A percentile compares a stretch with the other conserved stretches of the same genome.
phyloP scores from a whole-genome alignment of 116 monocot species.

The Iris pallida region DNA sequence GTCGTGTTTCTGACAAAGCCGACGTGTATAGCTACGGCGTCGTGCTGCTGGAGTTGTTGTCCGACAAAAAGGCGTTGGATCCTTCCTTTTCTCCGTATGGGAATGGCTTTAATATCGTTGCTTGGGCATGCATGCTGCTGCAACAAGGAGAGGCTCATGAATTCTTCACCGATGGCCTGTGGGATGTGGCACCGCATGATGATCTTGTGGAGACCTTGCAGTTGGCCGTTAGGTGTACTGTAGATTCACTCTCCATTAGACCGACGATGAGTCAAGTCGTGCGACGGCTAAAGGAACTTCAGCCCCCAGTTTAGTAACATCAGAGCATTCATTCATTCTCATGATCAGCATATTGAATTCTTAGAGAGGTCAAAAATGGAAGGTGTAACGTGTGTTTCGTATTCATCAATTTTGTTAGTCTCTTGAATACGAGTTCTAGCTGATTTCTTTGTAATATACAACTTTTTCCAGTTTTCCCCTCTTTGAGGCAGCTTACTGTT shows the following conservation, averaged over 20 bases:
- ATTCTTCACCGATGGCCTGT: conserved; percentile 88
- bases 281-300: conserved; percentile 62
- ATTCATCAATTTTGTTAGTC: background rate
- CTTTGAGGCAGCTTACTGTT: background rate
- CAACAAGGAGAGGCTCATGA: conserved; percentile 65
- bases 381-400: too few relatives aligned
- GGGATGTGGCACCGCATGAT: conserved; percentile 80
- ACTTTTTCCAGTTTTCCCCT: background rate
- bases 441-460: conserved; percentile 3
- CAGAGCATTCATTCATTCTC: background rate
- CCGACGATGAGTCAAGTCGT: conserved; percentile 92
- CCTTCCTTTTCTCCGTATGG: conserved; percentile 87
- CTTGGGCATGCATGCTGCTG: conserved; percentile 86
- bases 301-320: conserved; percentile 45
- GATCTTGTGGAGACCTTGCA: conserved; percentile 77
- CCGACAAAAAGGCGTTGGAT: conserved; percentile 60
- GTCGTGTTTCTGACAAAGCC: conserved; percentile 62
- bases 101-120: conserved; percentile 91
- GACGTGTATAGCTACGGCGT: conserved; percentile 70
- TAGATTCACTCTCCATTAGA: conserved; percentile 64
- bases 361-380: background rate
- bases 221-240: conserved; percentile 82
- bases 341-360: background rate
- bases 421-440: background rate
- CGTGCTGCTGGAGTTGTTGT: conserved; percentile 52